Percentiles rank a stretch among this genome's conserved stretches.
Evolutionary conservation across 2,329 filamentous ascomycete genomes (phyloP).

Genomic region (Ascochyta lentis): DNA sequence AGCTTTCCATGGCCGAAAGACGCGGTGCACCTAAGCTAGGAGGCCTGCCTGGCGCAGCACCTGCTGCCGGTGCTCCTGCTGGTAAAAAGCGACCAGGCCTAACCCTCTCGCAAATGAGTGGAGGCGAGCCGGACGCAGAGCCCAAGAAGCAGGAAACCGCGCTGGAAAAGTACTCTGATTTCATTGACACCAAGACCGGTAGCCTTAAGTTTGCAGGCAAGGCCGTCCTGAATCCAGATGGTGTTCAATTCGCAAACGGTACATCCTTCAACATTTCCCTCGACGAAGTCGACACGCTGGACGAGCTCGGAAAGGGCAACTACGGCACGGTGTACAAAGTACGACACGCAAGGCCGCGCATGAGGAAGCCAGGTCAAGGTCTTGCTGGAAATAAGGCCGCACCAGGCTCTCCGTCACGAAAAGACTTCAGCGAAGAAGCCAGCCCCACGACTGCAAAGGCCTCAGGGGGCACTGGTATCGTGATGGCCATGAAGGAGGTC

Average conservation of each 20-base stretch:
- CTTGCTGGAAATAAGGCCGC: conserved; percentile 63
- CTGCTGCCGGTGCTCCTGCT: conserved; percentile 37
- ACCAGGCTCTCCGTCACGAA: conserved; percentile 44
- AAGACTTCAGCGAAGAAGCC: conserved; percentile 39
- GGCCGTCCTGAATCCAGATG: conserved; percentile 84
- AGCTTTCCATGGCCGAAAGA: conserved; percentile 70
- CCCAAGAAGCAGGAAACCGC: conserved; percentile 49
- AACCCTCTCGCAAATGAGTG: conserved; percentile 54
- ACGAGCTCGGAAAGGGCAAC: conserved; percentile 96
- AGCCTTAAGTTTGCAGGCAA: conserved; percentile 93
- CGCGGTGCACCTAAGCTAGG: conserved; percentile 52
- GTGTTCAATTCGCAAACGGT: conserved; percentile 91
- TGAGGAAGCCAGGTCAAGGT: conserved; percentile 66
- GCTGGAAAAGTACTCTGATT: conserved; percentile 76
- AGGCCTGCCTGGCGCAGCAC: conserved; percentile 52
- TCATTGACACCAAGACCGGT: conserved; percentile 89
- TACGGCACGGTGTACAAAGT: conserved; percentile 99
- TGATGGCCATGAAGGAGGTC: conserved; percentile 99
- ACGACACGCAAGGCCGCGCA: conserved; percentile 75
- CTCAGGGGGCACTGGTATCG: conserved; percentile 69
- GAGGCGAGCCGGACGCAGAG: conserved; percentile 26
- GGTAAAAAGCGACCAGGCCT: conserved; percentile 53
- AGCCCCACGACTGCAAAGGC: conserved; percentile 47
- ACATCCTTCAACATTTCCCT: conserved; percentile 92
- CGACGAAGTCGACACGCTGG: conserved; percentile 91